phyloP scores from a whole-genome alignment of 1,139 yeast genomes.

The Taphrina flavorubra region DNA sequence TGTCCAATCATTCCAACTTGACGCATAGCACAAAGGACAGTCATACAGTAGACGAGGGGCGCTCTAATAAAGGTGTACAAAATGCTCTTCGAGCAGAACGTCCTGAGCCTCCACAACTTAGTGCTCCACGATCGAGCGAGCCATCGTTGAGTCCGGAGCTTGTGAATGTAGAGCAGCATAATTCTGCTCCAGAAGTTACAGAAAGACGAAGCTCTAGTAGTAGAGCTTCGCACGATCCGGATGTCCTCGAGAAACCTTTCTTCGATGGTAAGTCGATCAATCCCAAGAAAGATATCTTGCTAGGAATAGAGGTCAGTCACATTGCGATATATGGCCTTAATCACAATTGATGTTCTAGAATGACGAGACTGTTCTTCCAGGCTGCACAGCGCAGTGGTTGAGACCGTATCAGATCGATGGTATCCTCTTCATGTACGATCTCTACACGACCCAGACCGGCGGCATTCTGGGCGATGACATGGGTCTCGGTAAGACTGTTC shows the following conservation, averaged over 20 bases:
- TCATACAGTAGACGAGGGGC: too few relatives aligned
- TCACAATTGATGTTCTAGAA: background rate
- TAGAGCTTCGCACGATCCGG: background rate
- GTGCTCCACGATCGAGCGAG: too few relatives aligned
- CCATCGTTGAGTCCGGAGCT: too few relatives aligned
- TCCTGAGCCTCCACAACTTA: too few relatives aligned
- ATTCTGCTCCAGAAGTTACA: too few relatives aligned
- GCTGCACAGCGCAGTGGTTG: constrained; percentile 41
- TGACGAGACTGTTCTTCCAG: constrained; percentile 31
- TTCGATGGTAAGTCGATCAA: constrained; percentile 11
- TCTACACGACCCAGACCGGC: constrained; percentile 56
- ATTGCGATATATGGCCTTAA: background rate
- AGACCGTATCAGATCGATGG: constrained; percentile 43
- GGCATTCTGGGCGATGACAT: constrained; percentile 44
- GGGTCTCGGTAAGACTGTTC: constrained; percentile 42
- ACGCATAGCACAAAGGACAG: background rate
- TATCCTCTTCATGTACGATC: constrained; percentile 38
- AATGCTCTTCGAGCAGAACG: too few relatives aligned
- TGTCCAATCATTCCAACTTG: too few relatives aligned
- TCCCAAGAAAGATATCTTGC: constrained; percentile 14
- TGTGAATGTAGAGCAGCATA: too few relatives aligned
- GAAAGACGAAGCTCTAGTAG: background rate
- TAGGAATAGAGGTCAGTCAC: constrained; percentile 4
- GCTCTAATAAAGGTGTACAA: too few relatives aligned
- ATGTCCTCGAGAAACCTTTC: constrained; percentile 3